Conservation (phyloP, 495 filamentous ascomycete genomes). For the Trichoderma gamsii region DNA sequence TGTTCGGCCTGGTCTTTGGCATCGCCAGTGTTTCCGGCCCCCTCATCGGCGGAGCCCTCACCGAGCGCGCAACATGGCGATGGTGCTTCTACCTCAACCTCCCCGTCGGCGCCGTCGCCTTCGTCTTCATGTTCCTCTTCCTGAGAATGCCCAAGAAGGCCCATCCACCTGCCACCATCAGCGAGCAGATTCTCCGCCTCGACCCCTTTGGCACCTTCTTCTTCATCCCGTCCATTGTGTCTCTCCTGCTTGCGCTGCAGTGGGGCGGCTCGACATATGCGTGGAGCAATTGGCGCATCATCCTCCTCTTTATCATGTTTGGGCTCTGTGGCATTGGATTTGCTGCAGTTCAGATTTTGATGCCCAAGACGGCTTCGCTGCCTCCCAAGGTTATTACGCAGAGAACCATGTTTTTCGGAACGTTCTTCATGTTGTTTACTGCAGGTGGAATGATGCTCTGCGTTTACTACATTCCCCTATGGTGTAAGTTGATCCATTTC, state of each 20-base stretch:
- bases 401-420: constrained; percentile 60
- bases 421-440: constrained; percentile 53
- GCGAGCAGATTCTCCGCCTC: constrained; percentile 46
- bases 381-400: constrained; percentile 67
- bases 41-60: constrained; percentile 46
- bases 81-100: constrained; percentile 63
- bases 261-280: constrained; percentile 73
- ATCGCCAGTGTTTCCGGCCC: constrained; percentile 45
- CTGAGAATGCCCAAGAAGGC: constrained; percentile 36
- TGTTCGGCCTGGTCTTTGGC: constrained; percentile 52
- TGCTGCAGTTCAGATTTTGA: constrained; percentile 56
- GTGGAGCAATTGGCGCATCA: constrained; percentile 62
- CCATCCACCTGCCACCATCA: constrained; percentile 29
- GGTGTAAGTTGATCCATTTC: constrained; percentile 67
- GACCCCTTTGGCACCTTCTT: constrained; percentile 66
- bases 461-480: constrained; percentile 63
- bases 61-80: constrained; percentile 40
- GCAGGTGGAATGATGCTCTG: constrained; percentile 64
- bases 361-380: constrained; percentile 68
- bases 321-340: constrained; percentile 58
- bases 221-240: constrained; percentile 68
- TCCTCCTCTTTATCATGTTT: constrained; percentile 62
- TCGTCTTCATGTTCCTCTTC: constrained; percentile 43
- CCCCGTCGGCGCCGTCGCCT: constrained; percentile 49
- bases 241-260: constrained; percentile 71